phyloP scores from a whole-genome alignment of 2,329 filamentous ascomycete genomes.

The Macrophomina phaseolina region DNA sequence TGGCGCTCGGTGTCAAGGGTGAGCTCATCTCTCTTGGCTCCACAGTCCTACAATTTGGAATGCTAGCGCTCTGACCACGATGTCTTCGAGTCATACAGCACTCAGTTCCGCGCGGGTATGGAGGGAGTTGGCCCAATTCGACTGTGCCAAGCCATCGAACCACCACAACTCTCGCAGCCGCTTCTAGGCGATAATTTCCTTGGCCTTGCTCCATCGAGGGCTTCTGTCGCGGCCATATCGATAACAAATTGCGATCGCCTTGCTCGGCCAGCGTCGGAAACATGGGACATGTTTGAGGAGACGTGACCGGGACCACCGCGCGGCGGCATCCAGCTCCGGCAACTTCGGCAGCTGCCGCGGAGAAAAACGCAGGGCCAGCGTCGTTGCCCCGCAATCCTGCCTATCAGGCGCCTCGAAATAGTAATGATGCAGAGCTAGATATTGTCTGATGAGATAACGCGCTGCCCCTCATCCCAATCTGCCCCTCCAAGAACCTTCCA shows the following conservation, averaged over 20 bases:
- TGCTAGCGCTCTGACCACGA: neutral
- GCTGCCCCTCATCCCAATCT: neutral
- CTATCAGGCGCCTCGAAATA: conserved; percentile 20
- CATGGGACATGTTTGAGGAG: neutral
- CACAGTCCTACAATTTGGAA: neutral
- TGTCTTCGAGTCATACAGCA: neutral
- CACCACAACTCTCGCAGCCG: neutral
- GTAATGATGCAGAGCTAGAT: neutral
- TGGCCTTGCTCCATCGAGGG: neutral
- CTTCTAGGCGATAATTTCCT: neutral
- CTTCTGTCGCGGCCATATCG: neutral
- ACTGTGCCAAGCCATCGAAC: neutral
- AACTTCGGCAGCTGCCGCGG: conserved; percentile 6
- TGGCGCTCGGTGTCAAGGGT: neutral
- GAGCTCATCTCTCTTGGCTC: neutral
- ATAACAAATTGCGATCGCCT: neutral
- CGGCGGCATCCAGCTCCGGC: neutral
- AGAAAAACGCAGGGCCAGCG: neutral
- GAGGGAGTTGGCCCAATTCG: neutral
- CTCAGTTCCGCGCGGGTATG: neutral
- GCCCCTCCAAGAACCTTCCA: neutral
- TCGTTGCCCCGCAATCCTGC: neutral
- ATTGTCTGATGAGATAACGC: neutral
- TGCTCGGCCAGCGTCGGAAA: neutral
- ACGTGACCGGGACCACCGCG: neutral